Evolutionary conservation across 495 filamentous ascomycete genomes (phyloP).

Genomic region (Tetracladium marchalianum): DNA sequence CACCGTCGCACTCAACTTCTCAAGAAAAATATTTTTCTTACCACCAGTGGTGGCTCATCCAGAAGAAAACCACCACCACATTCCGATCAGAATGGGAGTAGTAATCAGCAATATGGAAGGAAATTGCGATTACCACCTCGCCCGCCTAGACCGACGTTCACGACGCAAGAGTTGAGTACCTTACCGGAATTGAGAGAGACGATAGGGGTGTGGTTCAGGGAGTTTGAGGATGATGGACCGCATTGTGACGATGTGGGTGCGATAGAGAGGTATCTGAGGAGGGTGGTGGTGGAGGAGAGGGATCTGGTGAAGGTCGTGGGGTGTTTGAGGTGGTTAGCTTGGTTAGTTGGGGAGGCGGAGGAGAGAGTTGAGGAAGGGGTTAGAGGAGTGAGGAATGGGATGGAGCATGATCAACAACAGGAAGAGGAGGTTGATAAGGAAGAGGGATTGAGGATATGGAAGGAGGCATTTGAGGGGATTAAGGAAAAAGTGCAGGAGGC

Average conservation of each 20-base stretch:
- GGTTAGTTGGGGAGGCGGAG: slow-evolving; percentile 51
- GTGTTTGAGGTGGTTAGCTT: slow-evolving; percentile 60
- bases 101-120: slow-evolving; percentile 28
- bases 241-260: slow-evolving; percentile 68
- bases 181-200: slow-evolving; percentile 49
- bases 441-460: slow-evolving; percentile 26
- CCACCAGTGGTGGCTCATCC: neutral
- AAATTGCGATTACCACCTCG: slow-evolving; percentile 39
- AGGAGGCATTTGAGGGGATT: slow-evolving; percentile 40
- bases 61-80: slow-evolving; percentile 14
- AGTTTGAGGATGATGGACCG: slow-evolving; percentile 59
- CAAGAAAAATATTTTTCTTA: slow-evolving; percentile 28
- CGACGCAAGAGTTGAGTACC: slow-evolving; percentile 43
- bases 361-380: slow-evolving; percentile 7
- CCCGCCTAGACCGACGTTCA: slow-evolving; percentile 52
- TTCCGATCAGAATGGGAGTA: slow-evolving; percentile 2
- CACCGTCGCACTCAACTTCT: slow-evolving; percentile 48
- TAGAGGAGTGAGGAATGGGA: neutral
- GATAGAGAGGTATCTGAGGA: slow-evolving; percentile 54
- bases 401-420: neutral
- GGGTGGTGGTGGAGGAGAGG: slow-evolving; percentile 60
- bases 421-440: slow-evolving; percentile 33
- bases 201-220: slow-evolving; percentile 56
- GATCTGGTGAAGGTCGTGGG: slow-evolving; percentile 66
- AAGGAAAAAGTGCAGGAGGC: slow-evolving; percentile 51